These are phyloP conservation scores for Obba rivulosa DNA, from an alignment of 768 basidiomycete species.

Conservation along the genomic window DNA sequence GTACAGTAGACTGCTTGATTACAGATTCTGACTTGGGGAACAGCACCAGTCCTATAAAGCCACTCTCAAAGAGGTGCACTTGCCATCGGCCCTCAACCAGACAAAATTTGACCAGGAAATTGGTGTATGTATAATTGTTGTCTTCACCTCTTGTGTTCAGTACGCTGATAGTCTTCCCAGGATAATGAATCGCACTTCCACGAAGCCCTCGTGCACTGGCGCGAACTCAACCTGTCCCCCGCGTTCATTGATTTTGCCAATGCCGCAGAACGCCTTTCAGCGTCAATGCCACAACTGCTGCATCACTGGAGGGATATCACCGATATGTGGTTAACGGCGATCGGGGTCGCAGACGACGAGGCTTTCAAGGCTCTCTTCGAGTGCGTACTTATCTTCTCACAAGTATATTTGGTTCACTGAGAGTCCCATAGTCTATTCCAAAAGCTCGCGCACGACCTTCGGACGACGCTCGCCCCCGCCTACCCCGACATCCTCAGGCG, in stretches of 20 bases:
- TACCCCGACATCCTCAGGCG: conserved; percentile 51
- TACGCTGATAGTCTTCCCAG: conserved; percentile 29
- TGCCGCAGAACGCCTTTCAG: conserved; percentile 53
- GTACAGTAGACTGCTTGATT: no score
- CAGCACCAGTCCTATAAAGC: conserved; percentile 74
- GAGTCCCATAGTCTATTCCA: conserved; percentile 56
- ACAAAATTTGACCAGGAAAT: conserved; percentile 55
- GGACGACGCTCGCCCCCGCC: conserved; percentile 63
- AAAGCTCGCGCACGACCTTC: conserved; percentile 74
- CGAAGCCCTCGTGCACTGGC: conserved; percentile 66
- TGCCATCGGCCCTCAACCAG: conserved; percentile 56
- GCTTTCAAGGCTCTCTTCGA: conserved; percentile 70
- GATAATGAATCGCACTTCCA: conserved; percentile 80
- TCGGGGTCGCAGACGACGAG: conserved; percentile 64
- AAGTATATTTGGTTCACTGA: conserved; percentile 2
- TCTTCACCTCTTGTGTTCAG: background rate
- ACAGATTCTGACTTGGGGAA: background rate
- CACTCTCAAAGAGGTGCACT: conserved; percentile 63
- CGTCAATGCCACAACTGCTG: conserved; percentile 75
- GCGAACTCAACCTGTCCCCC: conserved; percentile 74
- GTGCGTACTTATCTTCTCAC: conserved; percentile 36
- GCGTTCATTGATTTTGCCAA: conserved; percentile 68
- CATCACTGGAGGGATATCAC: conserved; percentile 74
- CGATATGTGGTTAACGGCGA: conserved; percentile 54
- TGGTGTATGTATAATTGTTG: conserved; percentile 28